Percentiles rank a stretch among this genome's conserved stretches.
Evolutionary conservation across 169 alveolate species (phyloP).

Genomic region (Perkinsus olseni): DNA sequence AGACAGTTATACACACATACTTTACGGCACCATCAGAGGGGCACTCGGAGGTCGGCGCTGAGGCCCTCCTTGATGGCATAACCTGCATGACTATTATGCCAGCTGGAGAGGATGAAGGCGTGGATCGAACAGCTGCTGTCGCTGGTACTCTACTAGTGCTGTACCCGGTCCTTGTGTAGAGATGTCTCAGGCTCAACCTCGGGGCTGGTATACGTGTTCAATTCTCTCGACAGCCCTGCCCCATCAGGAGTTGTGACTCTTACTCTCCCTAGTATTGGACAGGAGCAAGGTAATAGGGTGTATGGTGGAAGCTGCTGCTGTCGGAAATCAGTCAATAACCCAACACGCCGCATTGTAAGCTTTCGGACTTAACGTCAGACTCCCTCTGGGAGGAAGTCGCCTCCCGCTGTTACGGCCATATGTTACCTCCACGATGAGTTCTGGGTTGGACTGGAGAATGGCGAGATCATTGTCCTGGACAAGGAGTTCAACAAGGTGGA

Average conservation of each 20-base stretch:
- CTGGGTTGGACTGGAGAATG: background rate
- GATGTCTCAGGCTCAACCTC: background rate
- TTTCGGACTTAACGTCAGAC: background rate
- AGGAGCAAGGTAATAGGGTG: background rate
- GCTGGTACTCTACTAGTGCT: background rate
- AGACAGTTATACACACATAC: background rate
- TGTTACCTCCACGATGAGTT: background rate
- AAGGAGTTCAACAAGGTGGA: background rate
- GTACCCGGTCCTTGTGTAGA: background rate
- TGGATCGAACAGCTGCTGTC: background rate
- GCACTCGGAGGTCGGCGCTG: background rate
- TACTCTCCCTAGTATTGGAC: background rate
- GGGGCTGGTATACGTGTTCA: background rate
- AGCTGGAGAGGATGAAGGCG: background rate
- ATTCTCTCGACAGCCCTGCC: background rate
- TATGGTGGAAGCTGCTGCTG: background rate
- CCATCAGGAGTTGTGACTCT: background rate
- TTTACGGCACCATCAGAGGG: background rate
- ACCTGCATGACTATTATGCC: background rate
- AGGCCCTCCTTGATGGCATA: background rate
- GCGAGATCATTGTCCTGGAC: background rate
- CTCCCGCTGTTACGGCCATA: background rate
- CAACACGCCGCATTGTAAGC: too few relatives aligned
- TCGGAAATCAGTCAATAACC: background rate
- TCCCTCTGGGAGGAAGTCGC: background rate